Evolutionary conservation across 2,329 filamentous ascomycete genomes (phyloP), one percentile per base, ranked within the genome.

Genomic region (Orbilia quercus): DNA sequence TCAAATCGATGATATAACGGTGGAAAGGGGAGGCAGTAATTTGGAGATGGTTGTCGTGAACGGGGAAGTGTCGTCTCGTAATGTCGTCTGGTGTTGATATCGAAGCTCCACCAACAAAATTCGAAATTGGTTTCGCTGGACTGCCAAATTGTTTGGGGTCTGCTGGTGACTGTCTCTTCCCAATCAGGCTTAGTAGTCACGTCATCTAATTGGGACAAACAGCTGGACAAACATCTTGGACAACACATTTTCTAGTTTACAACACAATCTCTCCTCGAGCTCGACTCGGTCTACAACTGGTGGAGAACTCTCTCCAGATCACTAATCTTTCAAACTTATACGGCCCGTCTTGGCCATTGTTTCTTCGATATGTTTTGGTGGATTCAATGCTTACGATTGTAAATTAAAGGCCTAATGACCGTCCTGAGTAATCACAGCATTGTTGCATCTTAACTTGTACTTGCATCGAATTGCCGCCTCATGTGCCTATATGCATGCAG

Each of bases 161-260:
- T 12, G 2, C 36, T 53, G 47, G 69, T 73, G 69, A 73, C 69
- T 73, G 69, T 18, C 31, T 22, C 34, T 73, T 66, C 57, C 42
- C 14, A 44, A 73, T 47, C 12, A 11, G 60, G 69, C 25, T 31
- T 71, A 57, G 66, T 40, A 1, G 6, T 34, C 12, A 5, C 7
- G 16, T 11, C 7, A 7, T n/a, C n/a, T 2, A 7, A 25, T 50
- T 14, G 12, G 47, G 2, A 20, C 2, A 11, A 11, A 23, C 20
- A 28, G 25, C 20, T 25, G 2, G 51, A 18, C 28, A 25, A 55
- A 42, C 34, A 20, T 40, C 31, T 14, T 22, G n/a, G n/a, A n/a
- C 51, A 55, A 55, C 51, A 42, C 31, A 55, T 3, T 25, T 25
- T 9, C 4, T 18, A 40, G 31, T 20, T 9, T 25, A n/a, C 25